Evolutionary conservation across 352 stramenopile genomes (phyloP), one percentile per base, ranked within the genome.

Genomic region (Pythium rishiriense): DNA sequence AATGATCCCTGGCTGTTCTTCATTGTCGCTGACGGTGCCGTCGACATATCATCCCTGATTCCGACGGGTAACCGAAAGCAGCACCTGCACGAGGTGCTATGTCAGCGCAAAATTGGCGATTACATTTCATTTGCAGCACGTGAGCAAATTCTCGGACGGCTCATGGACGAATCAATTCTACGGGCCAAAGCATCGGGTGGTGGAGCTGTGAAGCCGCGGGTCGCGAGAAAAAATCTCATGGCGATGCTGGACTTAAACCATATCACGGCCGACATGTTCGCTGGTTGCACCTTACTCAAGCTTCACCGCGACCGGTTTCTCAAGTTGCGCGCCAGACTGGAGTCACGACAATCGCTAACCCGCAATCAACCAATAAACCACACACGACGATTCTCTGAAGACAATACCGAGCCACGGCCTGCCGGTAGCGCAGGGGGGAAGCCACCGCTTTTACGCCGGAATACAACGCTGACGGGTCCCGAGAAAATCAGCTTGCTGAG

Each of bases 401-500:
- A 79, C 0, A 46, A 63, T 62, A 71, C 31, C 24, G 17, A 58
- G 39, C 33, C 21, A 46, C 50, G 7, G 37, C 58, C 4, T 37
- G 51, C 7, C 6, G 29, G 46, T 8, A 22, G 1, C 22, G 47
- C 7, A 5, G 29, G 35, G 9, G 26, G 1, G 41, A 57, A 72
- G 58, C 25, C 31, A 26, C 28, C 28, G 10, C 14, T 49, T 37
- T 26, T 49, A 47, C 43, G 62, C 19, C 58, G 66, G 4, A 57
- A 28, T n/a, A 49, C 48, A 3, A 70, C 59, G 29, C 60, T 73
- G 66, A 88, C 82, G 1, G 68, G 69, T 0, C 68, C 77, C 0
- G 82, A 91, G 54, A 86, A 88, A 49, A 73, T 87, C 43, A 79
- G 88, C 62, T 63, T 88, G 47, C 72, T 91, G 47, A 77, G 68